A percentile compares a stretch with the other conserved stretches of the same genome.
Evolutionary conservation across 148 eudicot genomes (phyloP).

Genomic region (Limonium bicolor): DNA sequence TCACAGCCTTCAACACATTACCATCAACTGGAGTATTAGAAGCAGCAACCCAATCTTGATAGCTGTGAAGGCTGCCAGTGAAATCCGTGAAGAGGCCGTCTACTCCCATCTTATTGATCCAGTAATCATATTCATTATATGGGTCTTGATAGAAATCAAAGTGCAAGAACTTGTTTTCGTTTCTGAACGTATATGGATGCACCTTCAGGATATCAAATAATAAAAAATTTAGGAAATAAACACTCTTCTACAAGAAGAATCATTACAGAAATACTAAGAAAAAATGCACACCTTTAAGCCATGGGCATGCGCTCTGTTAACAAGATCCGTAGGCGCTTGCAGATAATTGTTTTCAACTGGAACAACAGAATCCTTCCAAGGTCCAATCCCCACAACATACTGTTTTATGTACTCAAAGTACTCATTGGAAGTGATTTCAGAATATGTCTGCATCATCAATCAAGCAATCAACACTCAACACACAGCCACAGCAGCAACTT

Average conservation of each 20-base stretch:
- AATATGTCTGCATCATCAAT: conserved; percentile 39
- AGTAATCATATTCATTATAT: conserved; percentile 57
- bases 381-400: conserved; percentile 84
- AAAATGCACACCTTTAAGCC: conserved; percentile 46
- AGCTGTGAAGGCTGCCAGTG: conserved; percentile 76
- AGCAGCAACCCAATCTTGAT: conserved; percentile 42
- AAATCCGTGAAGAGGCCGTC: conserved; percentile 95
- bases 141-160: conserved; percentile 76
- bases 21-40: conserved; percentile 11
- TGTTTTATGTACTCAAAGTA: conserved; percentile 62
- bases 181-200: conserved; percentile 83
- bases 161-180: conserved; percentile 63
- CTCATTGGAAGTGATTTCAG: conserved; percentile 86
- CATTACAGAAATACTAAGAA: background rate
- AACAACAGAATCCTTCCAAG: conserved; percentile 88
- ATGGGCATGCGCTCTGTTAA: conserved; percentile 83
- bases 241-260: background rate
- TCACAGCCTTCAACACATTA: too few species aligned
- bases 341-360: conserved; percentile 54
- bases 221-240: background rate
- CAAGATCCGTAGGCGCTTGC: conserved; percentile 67
- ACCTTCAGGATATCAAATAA: conserved; percentile 36
- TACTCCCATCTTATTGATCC: conserved; percentile 74
- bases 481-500: background rate
- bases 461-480: background rate